phyloP scores from a whole-genome alignment of 306 rosid species.

The Macrotyloma uniflorum region DNA sequence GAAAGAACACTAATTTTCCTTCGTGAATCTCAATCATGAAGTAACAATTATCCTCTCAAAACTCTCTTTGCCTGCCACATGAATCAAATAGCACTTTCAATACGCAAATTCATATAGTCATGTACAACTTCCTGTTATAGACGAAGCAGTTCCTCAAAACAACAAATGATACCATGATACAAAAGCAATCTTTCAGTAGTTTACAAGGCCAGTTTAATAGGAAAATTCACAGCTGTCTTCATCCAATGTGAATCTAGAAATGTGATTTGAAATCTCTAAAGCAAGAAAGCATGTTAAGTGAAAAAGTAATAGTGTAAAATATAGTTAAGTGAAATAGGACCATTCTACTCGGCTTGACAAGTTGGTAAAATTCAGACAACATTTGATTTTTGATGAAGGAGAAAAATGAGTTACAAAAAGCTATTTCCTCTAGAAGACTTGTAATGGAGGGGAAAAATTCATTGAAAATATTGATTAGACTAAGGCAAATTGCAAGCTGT shows the following conservation, averaged over 20 bases:
- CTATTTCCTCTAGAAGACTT: background rate
- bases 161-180: background rate
- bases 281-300: background rate
- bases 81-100: constrained; percentile 32
- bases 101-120: constrained; percentile 25
- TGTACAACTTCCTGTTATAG: constrained; percentile 9
- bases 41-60: constrained; percentile 43
- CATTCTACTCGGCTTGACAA: constrained; percentile 15
- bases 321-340: background rate
- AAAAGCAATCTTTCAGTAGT: constrained; percentile 13
- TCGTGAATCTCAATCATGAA: constrained; percentile 33
- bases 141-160: constrained; percentile 26
- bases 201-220: constrained; percentile 11
- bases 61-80: constrained; percentile 66
- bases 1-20: constrained; percentile 31
- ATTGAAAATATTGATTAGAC: constrained; percentile 15
- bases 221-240: background rate
- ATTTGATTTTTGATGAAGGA: constrained; percentile 8
- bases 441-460: background rate
- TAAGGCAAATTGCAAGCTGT: background rate
- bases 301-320: too few relatives aligned
- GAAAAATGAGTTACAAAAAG: constrained; percentile 18
- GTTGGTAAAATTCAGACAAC: constrained; percentile 11
- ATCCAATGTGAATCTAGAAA: background rate
- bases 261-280: background rate